Evolutionary conservation across 768 basidiomycete species (phyloP), one percentile per base, ranked within the genome.

Genomic region (Lentinula edodes): DNA sequence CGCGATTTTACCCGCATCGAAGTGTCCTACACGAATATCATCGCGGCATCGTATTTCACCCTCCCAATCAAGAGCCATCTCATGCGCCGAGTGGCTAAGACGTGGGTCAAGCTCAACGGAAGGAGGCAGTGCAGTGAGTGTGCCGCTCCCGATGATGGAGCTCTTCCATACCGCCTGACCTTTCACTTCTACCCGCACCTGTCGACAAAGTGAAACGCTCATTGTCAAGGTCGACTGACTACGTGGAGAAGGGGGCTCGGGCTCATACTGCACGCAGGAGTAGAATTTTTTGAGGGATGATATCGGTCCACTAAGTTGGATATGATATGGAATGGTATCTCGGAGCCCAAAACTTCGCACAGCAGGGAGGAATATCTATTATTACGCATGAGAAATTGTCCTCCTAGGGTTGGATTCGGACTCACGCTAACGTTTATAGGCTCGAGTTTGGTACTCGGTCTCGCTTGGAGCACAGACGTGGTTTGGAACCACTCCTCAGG

Each of bases 401-500:
- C 48, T 35, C 2, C 28, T 7, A 43, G 18, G 16, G 20, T 13
- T 46, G 35, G 18, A 32, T 23, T 34, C 9, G 43, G 15, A 51
- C 59, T 60, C n/a, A 60, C 59, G 18, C 16, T 46, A 9, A 35
- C 51, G 16, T 60, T 34, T 3, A 60, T 28, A 5, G 59, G 18
- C 39, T 39, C 23, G 7, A 60, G 2, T 1, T 51, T 51, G 18
- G 59, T 41, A n/a, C 48, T 18, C 45, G 59, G 39, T 42, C 51
- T 32, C 12, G 50, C 39, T 41, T 60, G 35, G 12, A 60, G 51
- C 9, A 52, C 23, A 9, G 59, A 34, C 35, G 50, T 39, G 8
- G 51, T 41, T 23, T 60, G 48, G 23, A 36, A 60, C 59, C 59
- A 60, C 52, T 60, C 59, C 41, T 60, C 59, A 8, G 59, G 59